phyloP scores from a whole-genome alignment of 1,139 yeast genomes.

The Wickerhamomyces sp. region DNA sequence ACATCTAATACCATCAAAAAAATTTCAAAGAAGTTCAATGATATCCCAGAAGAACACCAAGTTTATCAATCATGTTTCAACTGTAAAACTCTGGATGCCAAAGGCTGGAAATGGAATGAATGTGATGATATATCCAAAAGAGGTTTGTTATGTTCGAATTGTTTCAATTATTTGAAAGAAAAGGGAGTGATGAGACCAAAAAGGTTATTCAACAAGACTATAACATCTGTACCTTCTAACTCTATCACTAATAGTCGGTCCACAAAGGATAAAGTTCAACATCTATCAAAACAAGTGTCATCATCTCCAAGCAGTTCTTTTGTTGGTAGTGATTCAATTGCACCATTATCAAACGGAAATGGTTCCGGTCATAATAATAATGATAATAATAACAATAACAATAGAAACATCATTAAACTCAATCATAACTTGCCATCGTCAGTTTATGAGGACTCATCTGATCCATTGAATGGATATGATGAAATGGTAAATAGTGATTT shows the following conservation, averaged over 20 bases:
- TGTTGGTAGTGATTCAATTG: conserved; percentile 2
- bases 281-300: conserved; percentile 1
- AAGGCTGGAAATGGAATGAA: conserved; percentile 24
- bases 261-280: background rate
- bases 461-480: conserved; percentile 35
- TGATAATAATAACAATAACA: too few species aligned
- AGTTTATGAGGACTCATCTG: conserved; percentile 26
- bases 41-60: conserved; percentile 9
- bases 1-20: background rate
- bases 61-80: conserved; percentile 19
- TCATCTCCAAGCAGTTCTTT: conserved; percentile 15
- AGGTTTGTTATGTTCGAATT: conserved; percentile 21
- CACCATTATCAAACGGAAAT: conserved; percentile 1
- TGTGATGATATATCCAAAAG: conserved; percentile 17
- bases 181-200: conserved; percentile 23
- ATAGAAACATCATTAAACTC: background rate
- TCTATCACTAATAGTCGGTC: background rate
- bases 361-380: too few species aligned
- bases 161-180: conserved; percentile 18
- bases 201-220: conserved; percentile 11
- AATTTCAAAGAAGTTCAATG: background rate
- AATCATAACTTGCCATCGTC: conserved; percentile 2
- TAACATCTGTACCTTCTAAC: conserved; percentile 1
- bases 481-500: conserved; percentile 43
- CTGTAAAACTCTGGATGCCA: conserved; percentile 20